These are phyloP conservation scores for Comarum palustre DNA, from an alignment of 306 rosid genomes.

Conservation along the genomic window DNA sequence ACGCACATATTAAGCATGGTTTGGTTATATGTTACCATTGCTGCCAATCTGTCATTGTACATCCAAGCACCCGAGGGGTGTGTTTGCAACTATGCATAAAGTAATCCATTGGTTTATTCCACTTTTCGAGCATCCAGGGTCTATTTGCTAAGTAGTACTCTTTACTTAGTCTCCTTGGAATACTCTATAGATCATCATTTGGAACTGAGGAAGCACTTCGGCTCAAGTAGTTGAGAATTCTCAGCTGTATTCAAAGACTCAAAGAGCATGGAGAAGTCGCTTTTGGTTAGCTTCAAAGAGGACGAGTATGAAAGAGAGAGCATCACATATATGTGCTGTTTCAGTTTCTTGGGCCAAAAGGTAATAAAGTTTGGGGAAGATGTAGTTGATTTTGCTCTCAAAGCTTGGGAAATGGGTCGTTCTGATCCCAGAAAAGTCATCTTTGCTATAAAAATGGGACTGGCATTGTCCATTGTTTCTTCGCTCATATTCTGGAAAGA, in stretches of 20 bases:
- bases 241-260: background rate
- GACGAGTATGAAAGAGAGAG: background rate
- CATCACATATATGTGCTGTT: background rate
- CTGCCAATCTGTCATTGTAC: too few relatives aligned
- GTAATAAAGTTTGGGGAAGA: conserved; percentile 8
- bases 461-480: conserved; percentile 50
- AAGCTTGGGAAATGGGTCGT: conserved; percentile 53
- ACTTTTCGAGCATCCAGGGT: background rate
- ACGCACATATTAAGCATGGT: too few relatives aligned
- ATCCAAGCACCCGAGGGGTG: too few relatives aligned
- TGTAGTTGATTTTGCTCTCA: conserved; percentile 1
- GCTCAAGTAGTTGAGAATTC: background rate
- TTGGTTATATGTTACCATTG: too few relatives aligned
- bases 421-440: conserved; percentile 53
- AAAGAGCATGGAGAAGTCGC: conserved; percentile 23
- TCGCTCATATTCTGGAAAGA: conserved; percentile 47
- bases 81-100: background rate
- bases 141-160: background rate
- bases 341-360: background rate
- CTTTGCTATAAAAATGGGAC: conserved; percentile 53
- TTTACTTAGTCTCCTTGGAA: background rate
- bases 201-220: background rate
- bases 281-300: conserved; percentile 2
- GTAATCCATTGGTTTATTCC: background rate
- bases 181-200: background rate